phyloP scores from a whole-genome alignment of 2,329 filamentous ascomycete genomes.

The Mariannaea elegans region DNA sequence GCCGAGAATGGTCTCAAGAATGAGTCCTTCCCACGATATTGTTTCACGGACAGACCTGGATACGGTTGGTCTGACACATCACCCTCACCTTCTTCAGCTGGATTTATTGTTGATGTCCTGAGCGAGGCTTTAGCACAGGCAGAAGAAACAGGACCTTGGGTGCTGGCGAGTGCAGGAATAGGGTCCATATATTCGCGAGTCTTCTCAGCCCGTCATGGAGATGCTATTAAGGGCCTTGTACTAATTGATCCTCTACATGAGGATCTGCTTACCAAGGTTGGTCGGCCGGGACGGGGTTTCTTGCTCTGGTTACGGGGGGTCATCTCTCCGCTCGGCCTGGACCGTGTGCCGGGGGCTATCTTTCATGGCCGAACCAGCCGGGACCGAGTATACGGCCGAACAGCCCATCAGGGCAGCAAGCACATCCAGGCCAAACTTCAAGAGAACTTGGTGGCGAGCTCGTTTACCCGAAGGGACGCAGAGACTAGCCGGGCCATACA shows the following conservation, averaged over 20 bases:
- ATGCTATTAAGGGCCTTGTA: slow-evolving; percentile 79
- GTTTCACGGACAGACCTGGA: slow-evolving; percentile 94
- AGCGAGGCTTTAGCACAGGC: slow-evolving; percentile 84
- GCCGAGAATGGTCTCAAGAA: slow-evolving; percentile 79
- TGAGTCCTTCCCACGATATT: slow-evolving; percentile 87
- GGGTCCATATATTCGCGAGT: slow-evolving; percentile 91
- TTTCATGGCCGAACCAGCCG: slow-evolving; percentile 82
- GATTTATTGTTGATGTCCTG: slow-evolving; percentile 89
- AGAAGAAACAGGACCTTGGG: slow-evolving; percentile 87
- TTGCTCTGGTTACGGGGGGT: slow-evolving; percentile 86
- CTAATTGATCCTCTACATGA: slow-evolving; percentile 92
- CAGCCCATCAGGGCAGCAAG: slow-evolving; percentile 82
- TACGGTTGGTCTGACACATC: slow-evolving; percentile 89
- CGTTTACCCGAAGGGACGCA: slow-evolving; percentile 85
- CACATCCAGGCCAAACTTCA: slow-evolving; percentile 91
- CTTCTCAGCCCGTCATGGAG: slow-evolving; percentile 84
- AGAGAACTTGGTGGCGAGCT: slow-evolving; percentile 87
- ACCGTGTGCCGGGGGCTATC: slow-evolving; percentile 80
- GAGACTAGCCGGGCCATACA: slow-evolving; percentile 82
- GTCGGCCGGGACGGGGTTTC: slow-evolving; percentile 77
- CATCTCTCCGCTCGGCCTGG: slow-evolving; percentile 85
- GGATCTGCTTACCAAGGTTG: slow-evolving; percentile 77
- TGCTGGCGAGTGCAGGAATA: slow-evolving; percentile 85
- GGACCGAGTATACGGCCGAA: slow-evolving; percentile 85
- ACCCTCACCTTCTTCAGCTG: slow-evolving; percentile 90